These are phyloP conservation scores for Rubroboletus satanas DNA, from an alignment of 768 basidiomycete species.

Conservation along the genomic window DNA sequence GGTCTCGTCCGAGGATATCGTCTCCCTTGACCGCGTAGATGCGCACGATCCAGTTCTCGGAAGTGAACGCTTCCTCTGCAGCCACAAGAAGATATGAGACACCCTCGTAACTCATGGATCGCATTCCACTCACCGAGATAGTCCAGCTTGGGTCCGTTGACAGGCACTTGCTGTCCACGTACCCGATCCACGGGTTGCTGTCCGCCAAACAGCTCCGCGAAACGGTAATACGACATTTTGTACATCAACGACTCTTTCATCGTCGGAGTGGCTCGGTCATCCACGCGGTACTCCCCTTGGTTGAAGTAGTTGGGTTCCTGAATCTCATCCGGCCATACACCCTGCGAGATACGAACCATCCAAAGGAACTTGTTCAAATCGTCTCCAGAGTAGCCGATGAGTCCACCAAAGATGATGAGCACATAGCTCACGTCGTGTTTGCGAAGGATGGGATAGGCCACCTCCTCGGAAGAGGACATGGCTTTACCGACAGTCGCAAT, in stretches of 20 bases:
- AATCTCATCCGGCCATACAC: slow-evolving; percentile 98
- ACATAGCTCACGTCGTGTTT: slow-evolving; percentile 98
- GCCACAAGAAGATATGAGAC: slow-evolving; percentile 1
- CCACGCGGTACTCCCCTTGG: slow-evolving; percentile 89
- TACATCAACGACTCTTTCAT: slow-evolving; percentile 99
- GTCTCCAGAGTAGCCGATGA: slow-evolving; percentile 96
- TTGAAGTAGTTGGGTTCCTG: slow-evolving; percentile 96
- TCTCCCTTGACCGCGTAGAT: slow-evolving; percentile 96
- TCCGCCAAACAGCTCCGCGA: slow-evolving; percentile 82
- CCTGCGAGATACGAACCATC: slow-evolving; percentile 95
- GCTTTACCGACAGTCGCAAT: slow-evolving; percentile 99
- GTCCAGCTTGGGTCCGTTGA: slow-evolving; percentile 75
- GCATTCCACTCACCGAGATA: slow-evolving; percentile 62
- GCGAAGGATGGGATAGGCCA: slow-evolving; percentile 93
- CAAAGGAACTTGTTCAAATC: slow-evolving; percentile 99
- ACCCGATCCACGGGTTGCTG: slow-evolving; percentile 79
- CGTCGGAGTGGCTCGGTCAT: slow-evolving; percentile 73
- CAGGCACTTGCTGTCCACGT: slow-evolving; percentile 79
- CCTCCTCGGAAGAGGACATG: slow-evolving; percentile 92
- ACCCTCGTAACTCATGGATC: background rate
- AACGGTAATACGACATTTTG: slow-evolving; percentile 98
- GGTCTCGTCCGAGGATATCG: slow-evolving; percentile 84
- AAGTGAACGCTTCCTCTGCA: slow-evolving; percentile 94
- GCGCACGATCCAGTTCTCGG: slow-evolving; percentile 99
- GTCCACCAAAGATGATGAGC: slow-evolving; percentile 93